Evolutionary conservation across 805 yeast species (phyloP), one percentile per base, ranked within the genome.

Genomic region (Pichia occidentalis): DNA sequence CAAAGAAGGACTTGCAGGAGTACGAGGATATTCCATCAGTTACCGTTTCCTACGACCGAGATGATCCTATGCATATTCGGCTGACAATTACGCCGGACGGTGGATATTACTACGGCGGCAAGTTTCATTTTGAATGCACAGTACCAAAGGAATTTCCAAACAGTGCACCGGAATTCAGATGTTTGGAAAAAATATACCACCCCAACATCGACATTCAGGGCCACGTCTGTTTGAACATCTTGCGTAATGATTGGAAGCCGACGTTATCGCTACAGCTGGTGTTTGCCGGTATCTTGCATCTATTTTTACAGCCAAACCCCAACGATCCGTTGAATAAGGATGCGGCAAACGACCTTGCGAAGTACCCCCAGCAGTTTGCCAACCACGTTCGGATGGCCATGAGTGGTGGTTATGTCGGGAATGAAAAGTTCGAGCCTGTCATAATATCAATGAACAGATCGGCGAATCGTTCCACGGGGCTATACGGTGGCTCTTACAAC

Each of bases 211-310:
- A 90, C 56, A 56, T 75, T 16, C 81, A 84, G 30, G 97, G 97
- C 0, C 90, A 87, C 54, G 84, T 90, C 5, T 90, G 98, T 55
- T 68, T 90, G 43, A 90, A 90, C 55, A 88, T 90, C 24, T 66
- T 90, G 42, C 67, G 97, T 49, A 95, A 88, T 57, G 97, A 90
- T 57, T 90, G 98, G 98, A 78, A 87, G 21, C 97, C 98, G 0
- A 95, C 87, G 0, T 66, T 90, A 48, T 84, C 82, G 42, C 63
- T 90, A 53, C 85, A 83, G 54, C 70, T 88, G 5, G 78, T 90
- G 7, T 68, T 88, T 39, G 79, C 88, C 27, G 97, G 98, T 0
- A 67, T 90, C 37, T 74, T 87, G 51, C 87, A 81, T 54, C 68
- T 90, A 44, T 87, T 90, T 50, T 63, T 85, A 37, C 97, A 90